Conservation (phyloP, 2,329 filamentous ascomycete species). For the Alternaria brassicicola region DNA sequence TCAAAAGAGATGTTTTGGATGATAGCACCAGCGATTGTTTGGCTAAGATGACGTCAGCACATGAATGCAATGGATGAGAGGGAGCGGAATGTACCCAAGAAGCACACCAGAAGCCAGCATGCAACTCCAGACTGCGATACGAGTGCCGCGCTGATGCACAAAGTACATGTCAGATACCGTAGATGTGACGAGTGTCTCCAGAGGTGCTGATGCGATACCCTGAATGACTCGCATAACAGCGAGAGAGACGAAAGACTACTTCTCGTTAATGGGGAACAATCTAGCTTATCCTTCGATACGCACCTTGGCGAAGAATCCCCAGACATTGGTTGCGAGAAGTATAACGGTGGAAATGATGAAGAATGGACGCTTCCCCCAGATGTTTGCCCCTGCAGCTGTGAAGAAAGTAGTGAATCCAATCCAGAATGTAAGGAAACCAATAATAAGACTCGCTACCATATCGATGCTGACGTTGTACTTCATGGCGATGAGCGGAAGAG, state of each 20-base stretch:
- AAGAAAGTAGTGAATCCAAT: slow-evolving; percentile 53
- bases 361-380: slow-evolving; percentile 48
- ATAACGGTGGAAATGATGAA: slow-evolving; percentile 47
- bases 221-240: slow-evolving; percentile 73
- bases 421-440: slow-evolving; percentile 48
- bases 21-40: slow-evolving; percentile 53
- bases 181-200: slow-evolving; percentile 87
- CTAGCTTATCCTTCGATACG: not conserved
- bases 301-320: slow-evolving; percentile 49
- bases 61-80: slow-evolving; percentile 24
- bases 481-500: slow-evolving; percentile 42
- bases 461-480: slow-evolving; percentile 49
- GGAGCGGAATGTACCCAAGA: slow-evolving; percentile 46
- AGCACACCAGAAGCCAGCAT: slow-evolving; percentile 46
- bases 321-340: slow-evolving; percentile 48
- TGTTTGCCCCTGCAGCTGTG: slow-evolving; percentile 49
- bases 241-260: slow-evolving; percentile 47
- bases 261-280: not conserved
- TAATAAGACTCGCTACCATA: slow-evolving; percentile 47
- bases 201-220: slow-evolving; percentile 84
- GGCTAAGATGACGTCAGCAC: slow-evolving; percentile 31
- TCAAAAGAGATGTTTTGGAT: slow-evolving; percentile 50
- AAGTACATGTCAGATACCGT: slow-evolving; percentile 90
- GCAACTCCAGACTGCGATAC: slow-evolving; percentile 74
- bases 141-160: slow-evolving; percentile 81